Conservation (phyloP, 2,329 filamentous ascomycete species). For the Sodiomyces alkalinus region DNA sequence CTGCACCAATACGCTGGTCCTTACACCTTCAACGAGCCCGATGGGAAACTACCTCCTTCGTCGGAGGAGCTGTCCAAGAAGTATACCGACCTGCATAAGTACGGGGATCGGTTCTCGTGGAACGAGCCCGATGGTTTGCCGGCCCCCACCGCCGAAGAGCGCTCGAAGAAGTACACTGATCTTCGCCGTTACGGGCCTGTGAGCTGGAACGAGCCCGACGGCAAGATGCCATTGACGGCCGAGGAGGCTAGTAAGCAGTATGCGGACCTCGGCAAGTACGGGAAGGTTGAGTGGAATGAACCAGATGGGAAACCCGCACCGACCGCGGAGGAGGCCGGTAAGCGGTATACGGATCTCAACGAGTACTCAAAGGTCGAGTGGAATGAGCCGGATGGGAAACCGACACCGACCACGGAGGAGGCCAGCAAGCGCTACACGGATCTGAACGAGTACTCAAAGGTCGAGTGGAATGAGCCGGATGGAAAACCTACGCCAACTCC, state of each 20-base stretch:
- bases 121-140: slow-evolving; percentile 24
- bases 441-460: slow-evolving; percentile 7
- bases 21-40: slow-evolving; percentile 20
- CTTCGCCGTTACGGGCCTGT: slow-evolving; percentile 20
- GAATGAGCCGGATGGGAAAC: slow-evolving; percentile 10
- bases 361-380: slow-evolving; percentile 16
- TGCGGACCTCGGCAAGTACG: slow-evolving; percentile 19
- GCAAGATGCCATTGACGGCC: slow-evolving; percentile 12
- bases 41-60: slow-evolving; percentile 15
- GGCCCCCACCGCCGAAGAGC: slow-evolving; percentile 16
- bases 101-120: too few relatives aligned
- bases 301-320: slow-evolving; percentile 15
- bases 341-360: slow-evolving; percentile 23
- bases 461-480: slow-evolving; percentile 11
- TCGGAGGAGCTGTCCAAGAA: slow-evolving; percentile 22
- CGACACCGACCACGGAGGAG: slow-evolving; percentile 3
- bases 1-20: slow-evolving; percentile 20
- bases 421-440: slow-evolving; percentile 5
- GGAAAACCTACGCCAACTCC: slow-evolving; percentile 10
- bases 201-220: slow-evolving; percentile 21
- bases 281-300: slow-evolving; percentile 16
- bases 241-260: slow-evolving; percentile 26
- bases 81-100: slow-evolving; percentile 20
- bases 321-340: slow-evolving; percentile 19
- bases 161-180: slow-evolving; percentile 23